Evolutionary conservation across 257 asterid species (phyloP).

Genomic region (Solanum rostratum): DNA sequence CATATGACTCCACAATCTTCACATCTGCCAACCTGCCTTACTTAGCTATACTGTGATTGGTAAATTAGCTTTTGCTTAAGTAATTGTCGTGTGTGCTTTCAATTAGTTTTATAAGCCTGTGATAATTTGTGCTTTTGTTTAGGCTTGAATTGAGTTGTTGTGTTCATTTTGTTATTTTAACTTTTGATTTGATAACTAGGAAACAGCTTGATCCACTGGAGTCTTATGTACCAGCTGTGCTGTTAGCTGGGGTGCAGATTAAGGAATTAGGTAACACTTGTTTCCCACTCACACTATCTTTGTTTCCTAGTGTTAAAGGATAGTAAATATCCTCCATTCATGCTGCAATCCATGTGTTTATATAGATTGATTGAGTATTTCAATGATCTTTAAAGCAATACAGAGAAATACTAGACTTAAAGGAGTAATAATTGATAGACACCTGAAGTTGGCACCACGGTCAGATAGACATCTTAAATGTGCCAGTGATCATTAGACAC

Average conservation of each 20-base stretch:
- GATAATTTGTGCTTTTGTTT: neutral
- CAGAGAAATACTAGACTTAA: neutral
- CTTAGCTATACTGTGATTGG: neutral
- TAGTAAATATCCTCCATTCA: neutral
- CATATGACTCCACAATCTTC: neutral
- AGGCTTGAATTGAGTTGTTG: neutral
- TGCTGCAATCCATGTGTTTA: neutral
- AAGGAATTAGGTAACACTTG: constrained; percentile 62
- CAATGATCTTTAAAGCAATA: neutral
- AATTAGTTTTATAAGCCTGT: neutral
- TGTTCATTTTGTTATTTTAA: neutral
- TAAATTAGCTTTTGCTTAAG: neutral
- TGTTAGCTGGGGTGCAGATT: constrained; percentile 78
- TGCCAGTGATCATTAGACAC: neutral
- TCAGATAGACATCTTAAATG: neutral
- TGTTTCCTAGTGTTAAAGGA: neutral
- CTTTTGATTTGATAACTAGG: constrained; percentile 27
- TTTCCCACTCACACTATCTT: neutral
- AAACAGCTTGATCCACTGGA: constrained; percentile 94
- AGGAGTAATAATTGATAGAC: neutral
- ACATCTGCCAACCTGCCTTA: neutral
- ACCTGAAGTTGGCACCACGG: neutral
- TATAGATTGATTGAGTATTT: neutral
- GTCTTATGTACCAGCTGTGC: constrained; percentile 82
- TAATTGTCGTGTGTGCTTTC: neutral